Percentiles rank a stretch among this genome's conserved stretches.
Conservation (phyloP, 1,284 basidiomycete species). For the Pseudomicrostroma phylloplanum region DNA sequence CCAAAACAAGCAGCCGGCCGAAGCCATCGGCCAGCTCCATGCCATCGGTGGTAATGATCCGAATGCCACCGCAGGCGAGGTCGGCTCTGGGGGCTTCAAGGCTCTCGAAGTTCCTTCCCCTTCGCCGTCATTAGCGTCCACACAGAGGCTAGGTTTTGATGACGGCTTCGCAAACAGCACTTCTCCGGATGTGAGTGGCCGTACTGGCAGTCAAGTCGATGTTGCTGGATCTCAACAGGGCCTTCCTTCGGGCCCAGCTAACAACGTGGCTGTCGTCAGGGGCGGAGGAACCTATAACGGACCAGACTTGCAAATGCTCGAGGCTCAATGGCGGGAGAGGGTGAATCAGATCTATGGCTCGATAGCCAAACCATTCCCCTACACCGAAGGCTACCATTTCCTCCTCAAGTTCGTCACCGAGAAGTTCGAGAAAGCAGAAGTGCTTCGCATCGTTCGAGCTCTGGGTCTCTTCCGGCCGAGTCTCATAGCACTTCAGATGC, state of each 20-base stretch:
- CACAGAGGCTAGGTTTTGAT: background rate
- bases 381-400: conserved; percentile 50
- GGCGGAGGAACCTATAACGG: background rate
- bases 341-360: conserved; percentile 43
- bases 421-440: conserved; percentile 79
- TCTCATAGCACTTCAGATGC: conserved; percentile 77
- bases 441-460: conserved; percentile 84
- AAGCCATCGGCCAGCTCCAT: background rate
- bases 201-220: too few relatives aligned
- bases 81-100: conserved; percentile 16
- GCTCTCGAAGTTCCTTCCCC: conserved; percentile 38
- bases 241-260: background rate
- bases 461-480: conserved; percentile 90
- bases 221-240: background rate
- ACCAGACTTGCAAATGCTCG: background rate
- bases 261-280: background rate
- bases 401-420: conserved; percentile 47
- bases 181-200: background rate
- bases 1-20: background rate
- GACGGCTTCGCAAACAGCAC: background rate
- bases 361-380: conserved; percentile 40
- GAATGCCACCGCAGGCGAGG: conserved; percentile 1
- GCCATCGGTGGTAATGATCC: conserved; percentile 1
- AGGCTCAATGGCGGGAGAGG: conserved; percentile 33
- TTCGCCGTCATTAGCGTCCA: background rate